These are phyloP conservation scores for Arxiozyma bovina DNA, from an alignment of 1,139 yeast genomes.

Conservation along the genomic window DNA sequence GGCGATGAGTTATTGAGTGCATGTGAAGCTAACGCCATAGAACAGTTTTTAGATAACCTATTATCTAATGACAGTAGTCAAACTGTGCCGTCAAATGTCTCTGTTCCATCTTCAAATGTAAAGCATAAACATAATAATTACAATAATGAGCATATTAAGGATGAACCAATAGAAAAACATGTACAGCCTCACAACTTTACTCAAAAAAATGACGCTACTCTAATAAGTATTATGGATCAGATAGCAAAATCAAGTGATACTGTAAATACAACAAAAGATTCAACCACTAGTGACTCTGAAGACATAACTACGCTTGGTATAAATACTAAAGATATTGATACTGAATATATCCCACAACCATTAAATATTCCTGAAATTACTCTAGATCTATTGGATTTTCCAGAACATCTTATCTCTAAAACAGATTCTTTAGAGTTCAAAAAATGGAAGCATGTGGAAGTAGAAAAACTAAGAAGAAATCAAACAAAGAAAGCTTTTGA, in stretches of 20 bases:
- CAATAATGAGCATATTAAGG: background rate
- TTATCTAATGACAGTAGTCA: slow-evolving; percentile 9
- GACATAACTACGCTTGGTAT: background rate
- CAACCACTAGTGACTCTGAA: background rate
- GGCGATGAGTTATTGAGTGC: slow-evolving; percentile 22
- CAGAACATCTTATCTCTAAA: slow-evolving; percentile 17
- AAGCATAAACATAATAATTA: background rate
- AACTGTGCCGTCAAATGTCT: background rate
- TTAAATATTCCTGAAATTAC: slow-evolving; percentile 21
- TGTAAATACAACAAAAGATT: background rate
- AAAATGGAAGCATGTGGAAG: slow-evolving; percentile 31
- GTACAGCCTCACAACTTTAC: background rate
- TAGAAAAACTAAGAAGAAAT: slow-evolving; percentile 29
- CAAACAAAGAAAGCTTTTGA: slow-evolving; percentile 27
- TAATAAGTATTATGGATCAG: background rate
- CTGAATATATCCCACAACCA: slow-evolving; percentile 6
- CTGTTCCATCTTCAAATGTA: background rate
- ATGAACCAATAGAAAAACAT: background rate
- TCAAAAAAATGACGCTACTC: no score
- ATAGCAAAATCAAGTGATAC: background rate
- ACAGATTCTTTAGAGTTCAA: slow-evolving; percentile 13
- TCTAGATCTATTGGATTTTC: slow-evolving; percentile 19
- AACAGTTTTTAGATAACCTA: slow-evolving; percentile 26
- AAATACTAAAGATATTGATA: background rate
- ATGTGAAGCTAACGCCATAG: slow-evolving; percentile 29